Evolutionary conservation across 2,329 filamentous ascomycete species (phyloP), one percentile per base, ranked within the genome.

Genomic region (Decorospora gaudefroyi): DNA sequence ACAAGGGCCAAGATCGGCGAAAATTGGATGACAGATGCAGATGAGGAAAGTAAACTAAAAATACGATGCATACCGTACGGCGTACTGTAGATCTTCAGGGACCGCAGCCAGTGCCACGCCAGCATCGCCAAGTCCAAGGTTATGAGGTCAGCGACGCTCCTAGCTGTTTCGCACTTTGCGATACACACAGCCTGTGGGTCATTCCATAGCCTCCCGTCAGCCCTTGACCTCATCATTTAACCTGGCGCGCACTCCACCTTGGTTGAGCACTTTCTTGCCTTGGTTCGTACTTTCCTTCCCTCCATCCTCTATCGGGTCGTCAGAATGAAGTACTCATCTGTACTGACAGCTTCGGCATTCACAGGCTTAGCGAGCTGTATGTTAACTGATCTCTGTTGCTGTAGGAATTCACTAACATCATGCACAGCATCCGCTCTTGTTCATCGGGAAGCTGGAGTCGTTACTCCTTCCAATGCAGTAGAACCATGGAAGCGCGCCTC

Each of bases 401-500:
- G 29, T 27, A 34, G 21, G 25, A 35, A 25, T 19, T 25, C 30
- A 40, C 53, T 68, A 33, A 67, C 55, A 36, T n/a, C 27, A 25
- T 19, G 35, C 11, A 33, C 53, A 69, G 66, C 65, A 48, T 63
- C 64, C 28, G 57, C 61, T 16, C 28, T 67, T 37, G 42, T 51
- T 25, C 47, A 48, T 34, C 48, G 55, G 28, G 57, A 65, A 21
- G 46, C 55, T 10, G 51, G 55, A 48, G 49, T 55, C 31, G 57
- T 46, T 18, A 48, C 49, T 26, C 48, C 55, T 28, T 37, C 49
- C 17, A 39, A 51, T 42, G 52, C 35, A 3, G 15, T 61, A 25
- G 59, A 56, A 9, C 15, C 51, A 19, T 64, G 55, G 49, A 68
- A 61, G 46, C 72, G 78, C 37, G 76, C 76, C 3, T 58, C 78